These are phyloP conservation scores for Phytopythium kandeliae DNA, from an alignment of 352 stramenopile species.

Conservation along the genomic window DNA sequence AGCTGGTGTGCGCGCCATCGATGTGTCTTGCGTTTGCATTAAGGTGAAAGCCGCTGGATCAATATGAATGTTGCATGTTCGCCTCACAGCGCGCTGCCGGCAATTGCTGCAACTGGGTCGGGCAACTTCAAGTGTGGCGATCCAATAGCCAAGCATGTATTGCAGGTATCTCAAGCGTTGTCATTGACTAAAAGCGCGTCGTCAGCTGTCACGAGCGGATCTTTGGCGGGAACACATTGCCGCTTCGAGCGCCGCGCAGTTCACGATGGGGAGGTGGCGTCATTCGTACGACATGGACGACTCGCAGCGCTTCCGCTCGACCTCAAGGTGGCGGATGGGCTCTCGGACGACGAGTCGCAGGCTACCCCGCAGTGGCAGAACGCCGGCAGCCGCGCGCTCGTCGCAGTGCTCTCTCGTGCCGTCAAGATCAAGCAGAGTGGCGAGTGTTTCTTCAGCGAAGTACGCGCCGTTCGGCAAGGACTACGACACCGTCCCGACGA, in stretches of 20 bases:
- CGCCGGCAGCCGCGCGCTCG: conserved; percentile 8
- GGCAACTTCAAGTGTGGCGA: background rate
- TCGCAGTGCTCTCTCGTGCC: background rate
- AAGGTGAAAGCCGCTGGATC: background rate
- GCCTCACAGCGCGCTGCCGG: too few species aligned
- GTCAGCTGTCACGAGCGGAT: too few species aligned
- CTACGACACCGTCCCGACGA: conserved; percentile 15
- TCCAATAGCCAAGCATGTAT: background rate
- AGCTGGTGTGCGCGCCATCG: background rate
- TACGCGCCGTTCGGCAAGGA: conserved; percentile 5
- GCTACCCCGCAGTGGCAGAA: background rate
- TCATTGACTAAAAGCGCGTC: background rate
- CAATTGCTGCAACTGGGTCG: too few species aligned
- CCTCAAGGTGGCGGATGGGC: background rate
- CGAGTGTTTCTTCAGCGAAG: conserved; percentile 10
- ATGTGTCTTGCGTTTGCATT: background rate
- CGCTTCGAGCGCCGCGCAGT: background rate
- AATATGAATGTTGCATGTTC: background rate
- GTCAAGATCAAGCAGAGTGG: conserved; percentile 2
- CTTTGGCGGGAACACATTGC: background rate
- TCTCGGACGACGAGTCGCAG: background rate
- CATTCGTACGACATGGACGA: background rate
- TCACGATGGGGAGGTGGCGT: background rate
- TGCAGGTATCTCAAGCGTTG: background rate
- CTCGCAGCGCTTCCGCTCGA: conserved; percentile 5